These are phyloP conservation scores for Hortiboletus campestris DNA, from an alignment of 768 basidiomycete species.

Conservation along the genomic window DNA sequence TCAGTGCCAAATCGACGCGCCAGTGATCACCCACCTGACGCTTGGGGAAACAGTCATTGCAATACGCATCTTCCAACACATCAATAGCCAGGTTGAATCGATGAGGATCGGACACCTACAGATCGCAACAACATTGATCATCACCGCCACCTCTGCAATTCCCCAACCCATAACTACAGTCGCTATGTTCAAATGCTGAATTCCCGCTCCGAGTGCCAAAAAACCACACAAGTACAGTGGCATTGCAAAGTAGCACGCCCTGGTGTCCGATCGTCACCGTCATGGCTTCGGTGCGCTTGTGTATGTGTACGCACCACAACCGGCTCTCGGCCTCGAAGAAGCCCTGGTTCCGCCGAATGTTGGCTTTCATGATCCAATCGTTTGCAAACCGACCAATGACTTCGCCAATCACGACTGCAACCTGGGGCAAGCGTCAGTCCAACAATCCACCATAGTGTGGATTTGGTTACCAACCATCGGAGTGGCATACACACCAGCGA, in stretches of 20 bases:
- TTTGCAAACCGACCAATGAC: slow-evolving; percentile 50
- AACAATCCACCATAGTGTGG: background rate
- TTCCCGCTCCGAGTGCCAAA: slow-evolving; percentile 38
- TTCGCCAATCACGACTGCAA: slow-evolving; percentile 53
- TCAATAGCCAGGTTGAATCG: background rate
- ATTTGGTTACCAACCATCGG: slow-evolving; percentile 36
- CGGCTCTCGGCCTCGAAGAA: slow-evolving; percentile 54
- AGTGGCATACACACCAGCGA: slow-evolving; percentile 44
- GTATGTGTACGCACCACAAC: slow-evolving; percentile 32
- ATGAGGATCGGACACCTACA: slow-evolving; percentile 25
- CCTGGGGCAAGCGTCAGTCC: slow-evolving; percentile 22
- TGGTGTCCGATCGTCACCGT: background rate
- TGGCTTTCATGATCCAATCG: slow-evolving; percentile 46
- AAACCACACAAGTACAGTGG: slow-evolving; percentile 42
- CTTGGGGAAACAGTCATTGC: slow-evolving; percentile 37
- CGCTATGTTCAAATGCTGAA: slow-evolving; percentile 31
- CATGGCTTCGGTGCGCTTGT: no score
- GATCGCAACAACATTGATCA: slow-evolving; percentile 41
- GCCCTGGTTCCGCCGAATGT: slow-evolving; percentile 45
- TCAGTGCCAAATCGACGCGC: background rate
- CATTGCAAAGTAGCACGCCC: slow-evolving; percentile 40
- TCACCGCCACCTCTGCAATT: slow-evolving; percentile 35
- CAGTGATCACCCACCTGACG: slow-evolving; percentile 20
- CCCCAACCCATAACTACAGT: slow-evolving; percentile 45
- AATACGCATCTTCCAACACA: slow-evolving; percentile 35